These are phyloP conservation scores for Eimeria maxima DNA, from an alignment of 169 alveolate genomes.

Conservation along the genomic window DNA sequence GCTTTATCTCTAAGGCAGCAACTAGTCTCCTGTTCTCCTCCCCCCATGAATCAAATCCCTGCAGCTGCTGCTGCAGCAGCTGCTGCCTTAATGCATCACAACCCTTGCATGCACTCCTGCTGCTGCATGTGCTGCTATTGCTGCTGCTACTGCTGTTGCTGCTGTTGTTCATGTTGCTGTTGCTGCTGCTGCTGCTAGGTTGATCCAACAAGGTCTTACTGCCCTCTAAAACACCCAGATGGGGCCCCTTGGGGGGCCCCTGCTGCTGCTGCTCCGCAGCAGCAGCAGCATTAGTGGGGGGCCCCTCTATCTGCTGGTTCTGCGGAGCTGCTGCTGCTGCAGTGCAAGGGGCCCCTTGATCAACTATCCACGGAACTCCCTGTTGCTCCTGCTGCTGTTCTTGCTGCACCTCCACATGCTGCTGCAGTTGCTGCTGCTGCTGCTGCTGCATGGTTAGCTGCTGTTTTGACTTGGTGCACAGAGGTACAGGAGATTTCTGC, in stretches of 20 bases:
- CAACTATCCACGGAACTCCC: no score
- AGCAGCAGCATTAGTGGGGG: no score
- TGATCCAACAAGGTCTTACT: no score
- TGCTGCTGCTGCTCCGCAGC: no score
- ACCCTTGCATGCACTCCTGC: no score
- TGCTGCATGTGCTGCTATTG: no score
- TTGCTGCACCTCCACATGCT: no score
- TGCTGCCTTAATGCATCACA: neutral
- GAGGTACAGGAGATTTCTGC: neutral
- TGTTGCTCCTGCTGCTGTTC: no score
- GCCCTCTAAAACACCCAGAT: no score
- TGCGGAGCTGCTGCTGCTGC: neutral
- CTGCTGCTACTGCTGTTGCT: no score
- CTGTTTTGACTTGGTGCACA: neutral
- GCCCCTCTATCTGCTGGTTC: no score
- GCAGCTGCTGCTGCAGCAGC: conserved; percentile 5
- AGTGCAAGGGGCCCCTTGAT: neutral
- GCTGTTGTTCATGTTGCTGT: neutral
- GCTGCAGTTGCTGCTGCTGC: conserved; percentile 20
- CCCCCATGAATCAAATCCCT: neutral
- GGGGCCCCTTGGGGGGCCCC: no score
- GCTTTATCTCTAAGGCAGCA: neutral
- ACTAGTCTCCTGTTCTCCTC: neutral
- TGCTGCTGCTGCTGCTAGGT: conserved; percentile 17
- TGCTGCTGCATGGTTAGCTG: neutral